phyloP scores from a whole-genome alignment of 805 yeast genomes.

The Grigorovia yakushimaensis region DNA sequence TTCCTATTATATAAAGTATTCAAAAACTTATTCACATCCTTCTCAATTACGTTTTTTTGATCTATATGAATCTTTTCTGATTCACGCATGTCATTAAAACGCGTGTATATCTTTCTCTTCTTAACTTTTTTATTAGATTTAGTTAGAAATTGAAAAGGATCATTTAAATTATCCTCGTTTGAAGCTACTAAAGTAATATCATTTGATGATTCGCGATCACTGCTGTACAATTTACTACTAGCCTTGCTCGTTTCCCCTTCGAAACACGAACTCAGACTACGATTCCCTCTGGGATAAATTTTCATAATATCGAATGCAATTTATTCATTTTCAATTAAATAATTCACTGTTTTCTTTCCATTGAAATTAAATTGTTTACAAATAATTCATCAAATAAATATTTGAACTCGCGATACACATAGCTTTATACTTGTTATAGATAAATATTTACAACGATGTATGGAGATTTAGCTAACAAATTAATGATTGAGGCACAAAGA shows the following conservation, averaged over 20 bases:
- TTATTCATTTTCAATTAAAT: too few relatives aligned
- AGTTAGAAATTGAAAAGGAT: constrained; percentile 20
- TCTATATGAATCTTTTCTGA: constrained; percentile 10
- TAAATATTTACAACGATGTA: constrained; percentile 43
- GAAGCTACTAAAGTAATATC: neutral
- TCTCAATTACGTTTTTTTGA: constrained; percentile 6
- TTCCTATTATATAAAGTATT: neutral
- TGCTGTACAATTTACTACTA: too few relatives aligned
- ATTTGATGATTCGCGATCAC: neutral
- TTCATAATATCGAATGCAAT: too few relatives aligned
- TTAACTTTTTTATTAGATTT: constrained; percentile 5
- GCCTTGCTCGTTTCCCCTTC: too few relatives aligned
- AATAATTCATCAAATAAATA: too few relatives aligned
- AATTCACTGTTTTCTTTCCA: too few relatives aligned
- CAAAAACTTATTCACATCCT: neutral
- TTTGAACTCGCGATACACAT: too few relatives aligned
- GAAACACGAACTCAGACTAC: too few relatives aligned
- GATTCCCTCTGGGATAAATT: neutral
- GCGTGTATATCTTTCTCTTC: constrained; percentile 9
- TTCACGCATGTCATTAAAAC: neutral
- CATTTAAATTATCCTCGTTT: constrained; percentile 1
- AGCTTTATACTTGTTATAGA: too few relatives aligned
- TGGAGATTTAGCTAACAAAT: constrained; percentile 78
- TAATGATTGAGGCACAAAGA: constrained; percentile 79
- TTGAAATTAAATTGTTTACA: too few relatives aligned